phyloP scores from a whole-genome alignment of 2,329 filamentous ascomycete genomes.

The Aspergillus texensis region DNA sequence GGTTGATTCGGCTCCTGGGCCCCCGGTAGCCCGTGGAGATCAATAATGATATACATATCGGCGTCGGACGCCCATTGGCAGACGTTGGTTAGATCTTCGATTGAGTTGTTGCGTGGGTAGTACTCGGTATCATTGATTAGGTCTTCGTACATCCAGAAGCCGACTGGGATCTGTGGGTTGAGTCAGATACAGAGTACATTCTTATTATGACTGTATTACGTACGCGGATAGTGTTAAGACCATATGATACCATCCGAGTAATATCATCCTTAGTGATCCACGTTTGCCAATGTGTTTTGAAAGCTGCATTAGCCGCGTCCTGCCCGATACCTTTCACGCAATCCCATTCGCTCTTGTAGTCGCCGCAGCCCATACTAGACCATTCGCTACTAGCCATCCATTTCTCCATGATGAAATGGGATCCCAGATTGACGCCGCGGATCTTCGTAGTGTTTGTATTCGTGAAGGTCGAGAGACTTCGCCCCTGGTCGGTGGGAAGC shows the following conservation, averaged over 20 bases:
- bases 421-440: background rate
- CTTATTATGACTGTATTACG: accelerated
- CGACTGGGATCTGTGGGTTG: background rate
- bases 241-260: background rate
- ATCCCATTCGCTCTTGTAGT: background rate
- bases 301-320: background rate
- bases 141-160: background rate
- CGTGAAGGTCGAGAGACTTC: background rate
- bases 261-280: background rate
- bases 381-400: background rate
- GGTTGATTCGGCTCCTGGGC: background rate
- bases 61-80: background rate
- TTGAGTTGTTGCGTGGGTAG: background rate
- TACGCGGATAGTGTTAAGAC: background rate
- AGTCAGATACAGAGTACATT: background rate
- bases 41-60: background rate
- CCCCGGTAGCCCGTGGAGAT: background rate
- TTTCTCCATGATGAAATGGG: background rate
- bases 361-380: background rate
- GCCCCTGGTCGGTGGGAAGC: background rate
- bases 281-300: background rate
- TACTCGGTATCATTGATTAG: background rate
- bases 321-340: background rate
- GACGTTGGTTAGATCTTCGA: background rate
- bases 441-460: background rate